Evolutionary conservation across 2,329 filamentous ascomycete genomes (phyloP).

Genomic region (Microthyrium microscopicum): DNA sequence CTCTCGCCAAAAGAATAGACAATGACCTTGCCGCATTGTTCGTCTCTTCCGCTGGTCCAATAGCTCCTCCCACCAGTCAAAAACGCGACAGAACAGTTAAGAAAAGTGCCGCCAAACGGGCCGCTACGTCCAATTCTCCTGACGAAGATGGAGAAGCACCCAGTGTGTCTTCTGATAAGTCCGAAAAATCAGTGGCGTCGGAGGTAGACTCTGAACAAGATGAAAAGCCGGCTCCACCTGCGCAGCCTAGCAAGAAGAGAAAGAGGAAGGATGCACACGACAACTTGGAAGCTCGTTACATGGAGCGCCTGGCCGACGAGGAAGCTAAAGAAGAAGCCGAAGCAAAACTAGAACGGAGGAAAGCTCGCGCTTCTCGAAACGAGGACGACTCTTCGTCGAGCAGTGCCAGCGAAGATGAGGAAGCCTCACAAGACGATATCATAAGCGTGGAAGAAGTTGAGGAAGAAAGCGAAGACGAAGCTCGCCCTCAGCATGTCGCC

Average conservation of each 20-base stretch:
- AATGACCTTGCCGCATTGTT: no score
- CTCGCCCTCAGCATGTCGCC: conserved; percentile 34
- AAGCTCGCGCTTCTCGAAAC: conserved; percentile 10
- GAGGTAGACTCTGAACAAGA: conserved; percentile 13
- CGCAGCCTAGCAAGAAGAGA: conserved; percentile 19
- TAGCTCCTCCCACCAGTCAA: no score
- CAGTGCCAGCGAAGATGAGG: conserved; percentile 13
- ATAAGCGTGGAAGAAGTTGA: conserved; percentile 14
- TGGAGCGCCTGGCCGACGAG: conserved; percentile 42
- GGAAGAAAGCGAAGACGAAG: conserved; percentile 35
- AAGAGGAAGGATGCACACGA: conserved; percentile 44
- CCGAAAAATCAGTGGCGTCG: not conserved
- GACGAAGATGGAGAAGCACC: no score
- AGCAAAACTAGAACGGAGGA: conserved; percentile 16
- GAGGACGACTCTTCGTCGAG: no score
- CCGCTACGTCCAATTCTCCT: no score
- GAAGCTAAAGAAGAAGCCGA: conserved; percentile 25
- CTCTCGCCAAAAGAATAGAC: no score
- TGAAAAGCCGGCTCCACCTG: no score
- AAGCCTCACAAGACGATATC: conserved; percentile 12
- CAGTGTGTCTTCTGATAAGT: not conserved
- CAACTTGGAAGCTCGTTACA: conserved; percentile 53
- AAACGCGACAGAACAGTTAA: no score
- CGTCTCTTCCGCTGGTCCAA: no score
- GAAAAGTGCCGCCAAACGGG: no score